Evolutionary conservation across 371 early-diverging fungal genomes (phyloP).

Genomic region (Saksenaea oblongispora): DNA sequence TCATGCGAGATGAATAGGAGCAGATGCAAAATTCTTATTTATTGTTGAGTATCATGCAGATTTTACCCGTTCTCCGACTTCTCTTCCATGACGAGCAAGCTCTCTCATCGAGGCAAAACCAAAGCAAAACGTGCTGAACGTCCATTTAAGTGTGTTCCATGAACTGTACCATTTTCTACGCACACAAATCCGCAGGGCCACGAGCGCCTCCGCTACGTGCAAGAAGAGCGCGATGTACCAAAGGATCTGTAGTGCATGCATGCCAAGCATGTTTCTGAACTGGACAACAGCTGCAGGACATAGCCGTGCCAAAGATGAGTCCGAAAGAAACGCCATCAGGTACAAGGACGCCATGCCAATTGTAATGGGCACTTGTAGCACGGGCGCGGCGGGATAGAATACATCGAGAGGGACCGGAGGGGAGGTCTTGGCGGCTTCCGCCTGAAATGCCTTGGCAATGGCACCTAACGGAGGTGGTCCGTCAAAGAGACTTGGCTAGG

Average conservation of each 20-base stretch:
- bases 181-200: slow-evolving; percentile 29
- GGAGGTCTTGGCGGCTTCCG: slow-evolving; percentile 34
- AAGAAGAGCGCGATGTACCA: slow-evolving; percentile 10
- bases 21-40: not conserved
- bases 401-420: slow-evolving; percentile 33
- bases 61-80: slow-evolving; percentile 15
- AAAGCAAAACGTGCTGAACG: slow-evolving; percentile 30
- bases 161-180: slow-evolving; percentile 46
- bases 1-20: too few relatives aligned
- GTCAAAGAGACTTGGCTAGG: slow-evolving; percentile 41
- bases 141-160: slow-evolving; percentile 37
- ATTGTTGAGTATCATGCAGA: not conserved
- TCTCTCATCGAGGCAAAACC: slow-evolving; percentile 28
- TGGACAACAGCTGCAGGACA: slow-evolving; percentile 14
- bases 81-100: slow-evolving; percentile 29
- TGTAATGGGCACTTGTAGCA: slow-evolving; percentile 6
- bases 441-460: slow-evolving; percentile 42
- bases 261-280: slow-evolving; percentile 14
- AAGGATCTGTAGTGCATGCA: not conserved
- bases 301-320: slow-evolving; percentile 20
- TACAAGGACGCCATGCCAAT: slow-evolving; percentile 12
- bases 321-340: slow-evolving; percentile 17
- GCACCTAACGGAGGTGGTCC: slow-evolving; percentile 46
- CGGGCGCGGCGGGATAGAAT: slow-evolving; percentile 23
- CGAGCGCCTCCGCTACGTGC: slow-evolving; percentile 25